Evolutionary conservation across 306 rosid species (phyloP).

Genomic region (Vigna nakashimae): DNA sequence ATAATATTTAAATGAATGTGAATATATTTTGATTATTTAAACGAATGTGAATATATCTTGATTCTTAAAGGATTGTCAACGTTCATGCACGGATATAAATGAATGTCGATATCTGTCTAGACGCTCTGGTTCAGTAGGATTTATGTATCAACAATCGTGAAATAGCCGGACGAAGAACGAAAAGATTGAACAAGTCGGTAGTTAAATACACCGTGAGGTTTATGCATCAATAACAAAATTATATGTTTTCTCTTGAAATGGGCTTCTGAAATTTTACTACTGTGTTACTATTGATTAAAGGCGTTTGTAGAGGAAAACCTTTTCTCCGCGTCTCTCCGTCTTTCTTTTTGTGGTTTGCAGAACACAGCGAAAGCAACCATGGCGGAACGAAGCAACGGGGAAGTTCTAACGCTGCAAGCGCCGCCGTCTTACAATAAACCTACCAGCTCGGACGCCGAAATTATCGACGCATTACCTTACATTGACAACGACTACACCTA

Average conservation of each 20-base stretch:
- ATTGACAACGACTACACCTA: constrained; percentile 86
- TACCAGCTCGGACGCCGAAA: constrained; percentile 62
- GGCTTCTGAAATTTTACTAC: no score
- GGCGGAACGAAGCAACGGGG: constrained; percentile 58
- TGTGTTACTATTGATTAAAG: no score
- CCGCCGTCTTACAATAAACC: constrained; percentile 62
- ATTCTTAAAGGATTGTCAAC: no score
- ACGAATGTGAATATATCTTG: no score
- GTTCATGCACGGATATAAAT: no score
- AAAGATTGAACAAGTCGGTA: not conserved
- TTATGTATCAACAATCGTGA: not conserved
- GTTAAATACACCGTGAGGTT: not conserved
- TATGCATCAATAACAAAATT: no score
- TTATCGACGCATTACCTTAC: constrained; percentile 91
- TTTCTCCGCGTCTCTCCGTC: no score
- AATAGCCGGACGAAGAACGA: not conserved
- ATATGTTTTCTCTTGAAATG: no score
- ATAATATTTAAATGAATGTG: no score
- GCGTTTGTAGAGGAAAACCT: no score
- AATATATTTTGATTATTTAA: no score
- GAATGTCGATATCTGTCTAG: not conserved
- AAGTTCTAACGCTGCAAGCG: constrained; percentile 82
- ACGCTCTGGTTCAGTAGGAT: not conserved
- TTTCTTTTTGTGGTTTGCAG: no score
- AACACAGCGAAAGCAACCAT: constrained; percentile 28